A percentile compares a stretch with the other conserved stretches of the same genome.
Conservation (phyloP, 768 basidiomycete species). For the Lentinula guzmanii region DNA sequence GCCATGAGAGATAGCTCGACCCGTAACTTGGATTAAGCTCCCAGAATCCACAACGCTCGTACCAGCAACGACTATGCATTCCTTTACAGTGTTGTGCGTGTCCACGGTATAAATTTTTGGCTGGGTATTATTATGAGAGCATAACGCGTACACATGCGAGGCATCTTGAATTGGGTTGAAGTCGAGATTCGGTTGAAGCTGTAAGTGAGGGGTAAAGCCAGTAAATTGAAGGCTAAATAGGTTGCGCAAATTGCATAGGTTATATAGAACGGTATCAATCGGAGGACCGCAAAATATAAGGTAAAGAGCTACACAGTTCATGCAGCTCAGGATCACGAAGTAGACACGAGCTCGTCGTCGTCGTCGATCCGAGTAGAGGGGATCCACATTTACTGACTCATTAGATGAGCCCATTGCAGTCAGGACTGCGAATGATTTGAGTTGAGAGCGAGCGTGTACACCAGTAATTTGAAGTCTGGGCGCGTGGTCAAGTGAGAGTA, state of each 20-base stretch:
- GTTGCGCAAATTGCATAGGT: neutral
- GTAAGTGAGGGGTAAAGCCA: neutral
- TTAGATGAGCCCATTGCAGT: neutral
- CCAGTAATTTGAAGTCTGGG: too few species aligned
- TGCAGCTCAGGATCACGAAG: neutral
- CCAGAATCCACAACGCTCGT: slow-evolving; percentile 2
- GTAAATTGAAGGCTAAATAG: neutral
- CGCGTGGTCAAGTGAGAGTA: too few species aligned
- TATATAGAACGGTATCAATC: neutral
- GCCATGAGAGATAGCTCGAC: neutral
- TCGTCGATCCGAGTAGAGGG: neutral
- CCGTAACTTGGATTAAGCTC: neutral
- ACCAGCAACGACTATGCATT: neutral
- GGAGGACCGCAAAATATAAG: neutral
- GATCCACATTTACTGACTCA: neutral
- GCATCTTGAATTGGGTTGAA: neutral
- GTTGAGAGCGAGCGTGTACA: too few species aligned
- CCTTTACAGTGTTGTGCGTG: neutral
- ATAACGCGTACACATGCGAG: neutral
- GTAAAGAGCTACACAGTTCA: neutral
- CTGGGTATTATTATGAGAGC: neutral
- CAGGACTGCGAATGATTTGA: too few species aligned
- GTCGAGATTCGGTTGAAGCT: neutral
- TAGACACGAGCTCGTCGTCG: neutral
- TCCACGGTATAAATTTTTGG: slow-evolving; percentile 2